phyloP scores from a whole-genome alignment of 805 yeast genomes.

The Ogataea zsoltii region DNA sequence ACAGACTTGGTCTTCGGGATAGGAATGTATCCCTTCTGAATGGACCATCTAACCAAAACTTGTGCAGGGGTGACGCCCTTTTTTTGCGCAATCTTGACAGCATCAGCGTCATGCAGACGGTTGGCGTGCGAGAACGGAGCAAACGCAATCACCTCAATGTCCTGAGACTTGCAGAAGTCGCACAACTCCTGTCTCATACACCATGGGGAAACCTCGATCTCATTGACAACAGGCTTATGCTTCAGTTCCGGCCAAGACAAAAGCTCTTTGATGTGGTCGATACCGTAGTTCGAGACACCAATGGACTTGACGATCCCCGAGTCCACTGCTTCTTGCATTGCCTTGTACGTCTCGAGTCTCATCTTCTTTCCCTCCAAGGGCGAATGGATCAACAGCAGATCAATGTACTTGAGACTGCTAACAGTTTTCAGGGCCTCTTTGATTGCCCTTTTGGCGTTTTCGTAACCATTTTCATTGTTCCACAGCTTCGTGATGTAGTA shows the following conservation, averaged over 20 bases:
- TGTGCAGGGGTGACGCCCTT: constrained; percentile 57
- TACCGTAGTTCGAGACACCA: constrained; percentile 79
- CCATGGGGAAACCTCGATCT: constrained; percentile 86
- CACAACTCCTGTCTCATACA: constrained; percentile 65
- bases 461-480: constrained; percentile 65
- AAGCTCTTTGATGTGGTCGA: constrained; percentile 58
- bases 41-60: constrained; percentile 70
- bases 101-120: constrained; percentile 54
- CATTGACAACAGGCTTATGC: constrained; percentile 71
- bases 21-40: constrained; percentile 69
- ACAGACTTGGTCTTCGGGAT: constrained; percentile 64
- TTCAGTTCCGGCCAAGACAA: constrained; percentile 54
- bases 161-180: constrained; percentile 55
- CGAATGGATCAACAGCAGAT: constrained; percentile 65
- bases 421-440: constrained; percentile 53
- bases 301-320: constrained; percentile 60
- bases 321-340: constrained; percentile 71
- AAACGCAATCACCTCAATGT: constrained; percentile 69
- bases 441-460: constrained; percentile 58
- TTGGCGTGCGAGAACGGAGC: constrained; percentile 71
- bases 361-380: constrained; percentile 50
- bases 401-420: constrained; percentile 63
- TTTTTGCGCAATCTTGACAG: constrained; percentile 49
- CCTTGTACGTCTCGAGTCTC: constrained; percentile 66
- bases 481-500: constrained; percentile 73